Conservation (phyloP, 805 yeast species). For the Candida coleopterorum region DNA sequence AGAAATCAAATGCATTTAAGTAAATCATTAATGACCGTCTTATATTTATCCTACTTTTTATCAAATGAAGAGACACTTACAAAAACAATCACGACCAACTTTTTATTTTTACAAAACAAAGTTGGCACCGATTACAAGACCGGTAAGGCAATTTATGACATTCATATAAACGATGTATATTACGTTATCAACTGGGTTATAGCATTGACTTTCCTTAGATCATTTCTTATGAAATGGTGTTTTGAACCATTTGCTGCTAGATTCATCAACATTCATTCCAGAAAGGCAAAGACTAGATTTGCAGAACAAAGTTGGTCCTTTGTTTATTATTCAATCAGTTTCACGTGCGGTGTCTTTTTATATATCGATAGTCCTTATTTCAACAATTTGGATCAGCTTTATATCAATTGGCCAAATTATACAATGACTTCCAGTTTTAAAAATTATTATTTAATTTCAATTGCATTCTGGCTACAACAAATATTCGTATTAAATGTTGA, state of each 20-base stretch:
- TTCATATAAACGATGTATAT: conserved; percentile 52
- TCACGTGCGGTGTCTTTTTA: conserved; percentile 52
- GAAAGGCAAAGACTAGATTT: conserved; percentile 59
- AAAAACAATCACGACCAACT: conserved; percentile 26
- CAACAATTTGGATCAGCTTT: conserved; percentile 52
- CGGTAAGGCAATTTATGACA: conserved; percentile 52
- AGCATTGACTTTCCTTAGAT: conserved; percentile 53
- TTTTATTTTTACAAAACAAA: conserved; percentile 30
- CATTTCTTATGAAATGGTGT: conserved; percentile 52
- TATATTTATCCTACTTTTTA: conserved; percentile 23
- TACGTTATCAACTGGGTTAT: conserved; percentile 53
- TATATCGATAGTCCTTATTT: conserved; percentile 58
- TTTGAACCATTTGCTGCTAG: conserved; percentile 53
- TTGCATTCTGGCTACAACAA: conserved; percentile 81
- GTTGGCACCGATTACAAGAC: conserved; percentile 13
- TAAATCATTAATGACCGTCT: conserved; percentile 20
- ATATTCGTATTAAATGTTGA: conserved; percentile 73
- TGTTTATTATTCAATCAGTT: conserved; percentile 53
- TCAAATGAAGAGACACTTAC: conserved; percentile 10
- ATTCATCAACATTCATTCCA: conserved; percentile 38
- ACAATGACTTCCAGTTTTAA: conserved; percentile 51
- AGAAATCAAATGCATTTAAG: conserved; percentile 33
- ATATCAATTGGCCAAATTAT: conserved; percentile 72
- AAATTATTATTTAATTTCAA: conserved; percentile 63
- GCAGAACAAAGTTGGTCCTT: conserved; percentile 85